These are phyloP conservation scores for Fagus crenata DNA, from an alignment of 306 rosid genomes.

Conservation along the genomic window DNA sequence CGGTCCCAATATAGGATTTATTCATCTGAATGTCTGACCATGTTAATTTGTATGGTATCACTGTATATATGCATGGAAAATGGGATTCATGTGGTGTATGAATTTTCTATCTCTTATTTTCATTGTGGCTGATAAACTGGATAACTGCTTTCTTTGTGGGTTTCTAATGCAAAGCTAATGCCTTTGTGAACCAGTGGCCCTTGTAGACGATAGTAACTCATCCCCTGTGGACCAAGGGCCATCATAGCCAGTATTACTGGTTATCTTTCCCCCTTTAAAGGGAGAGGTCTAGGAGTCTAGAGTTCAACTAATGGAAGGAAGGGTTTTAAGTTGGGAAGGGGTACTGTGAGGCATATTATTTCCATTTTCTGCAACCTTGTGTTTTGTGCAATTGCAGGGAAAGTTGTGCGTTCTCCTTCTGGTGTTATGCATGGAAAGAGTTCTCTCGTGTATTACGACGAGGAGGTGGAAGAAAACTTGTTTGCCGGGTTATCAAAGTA, in stretches of 20 bases:
- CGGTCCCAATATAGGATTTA: constrained; percentile 8
- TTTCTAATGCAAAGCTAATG: constrained; percentile 19
- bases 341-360: not conserved
- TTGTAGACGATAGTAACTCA: not conserved
- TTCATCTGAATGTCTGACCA: constrained; percentile 10
- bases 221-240: not conserved
- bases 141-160: not conserved
- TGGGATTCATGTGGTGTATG: not conserved
- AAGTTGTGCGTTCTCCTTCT: constrained; percentile 72
- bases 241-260: not conserved
- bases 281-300: not conserved
- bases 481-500: constrained; percentile 80
- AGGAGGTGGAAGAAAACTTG: constrained; percentile 77
- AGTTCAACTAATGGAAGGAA: not conserved
- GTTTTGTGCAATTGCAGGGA: constrained; percentile 52
- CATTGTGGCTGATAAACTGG: not conserved
- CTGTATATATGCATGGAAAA: not conserved
- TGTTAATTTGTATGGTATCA: not conserved
- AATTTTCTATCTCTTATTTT: not conserved
- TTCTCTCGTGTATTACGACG: constrained; percentile 71
- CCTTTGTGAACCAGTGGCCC: constrained; percentile 11
- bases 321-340: not conserved
- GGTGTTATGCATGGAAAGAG: constrained; percentile 96
- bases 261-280: not conserved
- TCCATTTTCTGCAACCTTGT: constrained; percentile 6